Evolutionary conservation across 345 rosid species (phyloP), one percentile per base, ranked within the genome.

Genomic region (Mangifera indica): DNA sequence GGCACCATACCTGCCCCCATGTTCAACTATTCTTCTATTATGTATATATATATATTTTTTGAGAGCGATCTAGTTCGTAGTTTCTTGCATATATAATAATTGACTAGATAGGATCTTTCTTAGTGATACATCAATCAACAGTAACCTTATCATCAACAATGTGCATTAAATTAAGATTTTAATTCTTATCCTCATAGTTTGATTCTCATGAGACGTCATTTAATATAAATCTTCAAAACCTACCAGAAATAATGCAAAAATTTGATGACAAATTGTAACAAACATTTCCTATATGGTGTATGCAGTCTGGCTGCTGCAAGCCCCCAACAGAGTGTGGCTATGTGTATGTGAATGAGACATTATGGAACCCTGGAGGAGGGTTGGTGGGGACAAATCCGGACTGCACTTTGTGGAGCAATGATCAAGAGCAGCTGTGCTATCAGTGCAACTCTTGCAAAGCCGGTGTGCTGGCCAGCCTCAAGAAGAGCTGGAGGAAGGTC

Each of bases 221-320:
- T 20, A 37, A 4, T 52, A 37, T 45, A 44, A 7, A 45, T 63
- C 22, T 45, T 44, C 11, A 14, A 52, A 13, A 67, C 18, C 46
- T 32, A 5, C 2, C 7, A 53, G 17, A 51, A 29, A 1, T 66
- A 37, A 37, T 29, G 18, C 29, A 52, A 21, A 21, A 25, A 4
- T 10, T 21, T 63, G 42, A 37, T 37, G 42, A 37, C 5, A 37
- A 37, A 37, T 37, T 5, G 63, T 59, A 26, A 71, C 44, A 26
- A n/a, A 32, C 26, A 32, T 18, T 66, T 60, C 22, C 10, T 26
- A 11, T 62, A 48, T 61, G 55, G 21, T 77, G 17, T 76, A 22
- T 67, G 72, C 70, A 95, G 99, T 92, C 97, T 0, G 96, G 99
- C 66, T 95, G 99, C 78, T 95, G 99, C 84, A 95, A 92, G 85